Percentiles rank a stretch among this genome's conserved stretches.
phyloP scores from a whole-genome alignment of 768 basidiomycete genomes.

The Suillus lakei region DNA sequence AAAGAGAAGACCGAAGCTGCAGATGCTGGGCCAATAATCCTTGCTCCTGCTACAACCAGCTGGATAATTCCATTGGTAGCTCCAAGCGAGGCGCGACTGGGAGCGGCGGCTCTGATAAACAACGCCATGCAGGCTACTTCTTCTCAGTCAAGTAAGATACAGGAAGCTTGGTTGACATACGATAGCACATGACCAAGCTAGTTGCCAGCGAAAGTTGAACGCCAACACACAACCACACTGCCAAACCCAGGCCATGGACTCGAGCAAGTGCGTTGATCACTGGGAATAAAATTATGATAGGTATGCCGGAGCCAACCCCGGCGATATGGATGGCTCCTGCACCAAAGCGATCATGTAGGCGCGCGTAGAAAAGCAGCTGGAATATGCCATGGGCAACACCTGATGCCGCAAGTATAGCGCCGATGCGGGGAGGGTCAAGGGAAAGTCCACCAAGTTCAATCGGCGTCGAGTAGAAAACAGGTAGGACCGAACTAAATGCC shows the following conservation, averaged over 20 bases:
- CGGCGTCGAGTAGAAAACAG: slow-evolving; percentile 25
- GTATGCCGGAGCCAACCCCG: slow-evolving; percentile 54
- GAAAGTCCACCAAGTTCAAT: slow-evolving; percentile 14
- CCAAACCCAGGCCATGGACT: slow-evolving; percentile 42
- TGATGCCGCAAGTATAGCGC: slow-evolving; percentile 32
- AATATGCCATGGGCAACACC: slow-evolving; percentile 63
- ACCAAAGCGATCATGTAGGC: slow-evolving; percentile 55
- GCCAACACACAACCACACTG: slow-evolving; percentile 51
- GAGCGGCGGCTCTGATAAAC: not conserved
- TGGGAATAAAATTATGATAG: slow-evolving; percentile 59
- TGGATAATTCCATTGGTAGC: not conserved
- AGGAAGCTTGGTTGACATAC: not conserved
- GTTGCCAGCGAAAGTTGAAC: slow-evolving; percentile 37
- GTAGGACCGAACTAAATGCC: slow-evolving; percentile 48
- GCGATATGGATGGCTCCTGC: slow-evolving; percentile 58
- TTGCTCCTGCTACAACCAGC: not conserved
- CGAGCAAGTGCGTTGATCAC: slow-evolving; percentile 57
- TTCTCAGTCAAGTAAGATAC: not conserved
- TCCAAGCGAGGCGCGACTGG: not conserved
- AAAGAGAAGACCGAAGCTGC: not conserved
- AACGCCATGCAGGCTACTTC: not conserved
- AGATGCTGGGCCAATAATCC: not conserved
- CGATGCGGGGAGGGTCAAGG: slow-evolving; percentile 19
- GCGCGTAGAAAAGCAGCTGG: slow-evolving; percentile 65
- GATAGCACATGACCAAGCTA: slow-evolving; percentile 1